phyloP scores from a whole-genome alignment of 2,329 filamentous ascomycete genomes.

The Arachnopeziza araneosa region DNA sequence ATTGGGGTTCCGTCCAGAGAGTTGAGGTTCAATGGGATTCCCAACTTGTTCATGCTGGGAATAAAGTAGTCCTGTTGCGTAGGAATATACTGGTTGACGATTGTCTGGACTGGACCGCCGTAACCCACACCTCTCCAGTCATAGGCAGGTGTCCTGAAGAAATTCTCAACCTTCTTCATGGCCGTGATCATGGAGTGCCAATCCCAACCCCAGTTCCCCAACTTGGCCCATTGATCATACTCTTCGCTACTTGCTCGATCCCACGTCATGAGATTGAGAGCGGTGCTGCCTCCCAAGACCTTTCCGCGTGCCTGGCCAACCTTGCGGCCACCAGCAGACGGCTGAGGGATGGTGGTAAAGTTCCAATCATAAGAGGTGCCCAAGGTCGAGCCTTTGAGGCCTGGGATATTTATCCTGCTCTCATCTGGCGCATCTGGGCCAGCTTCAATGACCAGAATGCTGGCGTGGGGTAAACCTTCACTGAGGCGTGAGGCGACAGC shows the following conservation, averaged over 20 bases:
- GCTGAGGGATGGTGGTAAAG: conserved; percentile 32
- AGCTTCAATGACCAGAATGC: background rate
- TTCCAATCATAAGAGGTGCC: conserved; percentile 32
- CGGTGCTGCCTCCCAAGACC: conserved; percentile 32
- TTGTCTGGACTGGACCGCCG: conserved; percentile 9
- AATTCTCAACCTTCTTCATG: conserved; percentile 10
- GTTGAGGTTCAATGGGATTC: conserved; percentile 3
- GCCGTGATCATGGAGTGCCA: conserved; percentile 23
- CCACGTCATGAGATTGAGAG: conserved; percentile 27
- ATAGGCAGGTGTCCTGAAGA: conserved; percentile 3
- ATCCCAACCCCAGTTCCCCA: conserved; percentile 38
- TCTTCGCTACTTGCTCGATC: conserved; percentile 3
- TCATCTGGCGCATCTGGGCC: background rate
- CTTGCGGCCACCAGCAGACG: conserved; percentile 8
- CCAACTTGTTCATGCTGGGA: background rate
- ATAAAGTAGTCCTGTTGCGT: background rate
- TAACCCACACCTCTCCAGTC: background rate
- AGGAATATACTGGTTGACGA: background rate
- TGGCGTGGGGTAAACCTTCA: background rate
- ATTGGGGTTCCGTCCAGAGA: conserved; percentile 25
- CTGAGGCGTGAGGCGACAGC: background rate
- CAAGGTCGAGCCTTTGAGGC: background rate
- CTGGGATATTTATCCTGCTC: background rate
- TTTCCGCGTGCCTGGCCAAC: conserved; percentile 28
- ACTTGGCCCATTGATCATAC: conserved; percentile 32